These are phyloP conservation scores for Pseudogymnoascus sp. DNA, from an alignment of 2,329 filamentous ascomycete species.

Conservation along the genomic window DNA sequence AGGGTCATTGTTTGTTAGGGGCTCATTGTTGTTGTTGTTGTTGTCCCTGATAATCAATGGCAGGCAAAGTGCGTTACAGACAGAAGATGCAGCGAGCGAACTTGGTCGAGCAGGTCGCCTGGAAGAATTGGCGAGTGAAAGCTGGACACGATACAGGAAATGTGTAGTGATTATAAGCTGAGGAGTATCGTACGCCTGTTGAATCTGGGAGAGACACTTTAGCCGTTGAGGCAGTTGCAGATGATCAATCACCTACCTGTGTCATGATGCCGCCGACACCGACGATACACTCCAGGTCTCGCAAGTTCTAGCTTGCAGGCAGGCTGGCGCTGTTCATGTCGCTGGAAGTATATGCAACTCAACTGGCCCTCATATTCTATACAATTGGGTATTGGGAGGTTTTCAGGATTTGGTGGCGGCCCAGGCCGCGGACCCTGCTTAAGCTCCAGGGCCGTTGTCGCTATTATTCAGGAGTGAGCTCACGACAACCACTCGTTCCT, in stretches of 20 bases:
- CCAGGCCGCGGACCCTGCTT: not conserved
- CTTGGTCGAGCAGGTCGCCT: not conserved
- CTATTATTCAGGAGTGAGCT: not conserved
- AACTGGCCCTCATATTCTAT: not conserved
- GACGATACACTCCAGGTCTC: conserved; percentile 6
- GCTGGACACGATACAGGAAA: not conserved
- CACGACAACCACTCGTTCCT: conserved; percentile 3
- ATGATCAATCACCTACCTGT: not conserved
- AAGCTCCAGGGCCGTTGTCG: not conserved
- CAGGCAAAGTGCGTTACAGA: not conserved
- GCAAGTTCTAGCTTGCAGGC: not conserved
- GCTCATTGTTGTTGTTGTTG: not conserved
- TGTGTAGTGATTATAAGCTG: not conserved
- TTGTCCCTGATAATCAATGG: not conserved
- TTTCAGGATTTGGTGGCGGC: not conserved
- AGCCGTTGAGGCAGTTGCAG: not conserved
- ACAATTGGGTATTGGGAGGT: not conserved
- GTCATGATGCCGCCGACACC: not conserved
- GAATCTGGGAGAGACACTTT: not conserved
- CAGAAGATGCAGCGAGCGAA: not conserved
- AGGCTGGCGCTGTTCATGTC: not conserved
- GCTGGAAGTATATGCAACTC: not conserved
- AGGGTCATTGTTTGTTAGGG: not conserved
- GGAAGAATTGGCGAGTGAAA: not conserved
- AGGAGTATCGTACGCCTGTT: not conserved